A percentile compares a stretch with the other conserved stretches of the same genome.
phyloP scores from a whole-genome alignment of 2,329 filamentous ascomycete species.

The Paraphoma chrysanthemicola region DNA sequence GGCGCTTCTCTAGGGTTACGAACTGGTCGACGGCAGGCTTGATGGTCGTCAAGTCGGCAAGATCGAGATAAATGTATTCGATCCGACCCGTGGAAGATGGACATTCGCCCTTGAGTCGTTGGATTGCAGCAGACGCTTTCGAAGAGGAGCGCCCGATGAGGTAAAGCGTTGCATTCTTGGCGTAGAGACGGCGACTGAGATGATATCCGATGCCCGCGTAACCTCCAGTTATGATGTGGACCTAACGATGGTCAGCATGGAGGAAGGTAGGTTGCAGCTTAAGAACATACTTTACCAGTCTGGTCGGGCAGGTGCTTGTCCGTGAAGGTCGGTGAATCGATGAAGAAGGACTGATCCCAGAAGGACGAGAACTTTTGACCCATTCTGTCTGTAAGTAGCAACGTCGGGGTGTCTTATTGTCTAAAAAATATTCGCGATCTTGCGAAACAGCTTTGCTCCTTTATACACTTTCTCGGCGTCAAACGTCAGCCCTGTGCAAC shows the following conservation, averaged over 20 bases:
- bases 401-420: too few relatives aligned
- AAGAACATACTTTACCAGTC: conserved; percentile 34
- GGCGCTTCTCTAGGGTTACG: conserved; percentile 39
- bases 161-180: conserved; percentile 60
- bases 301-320: conserved; percentile 53
- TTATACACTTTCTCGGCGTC: not conserved
- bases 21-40: conserved; percentile 44
- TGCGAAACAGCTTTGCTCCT: not conserved
- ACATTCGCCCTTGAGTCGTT: conserved; percentile 3
- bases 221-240: conserved; percentile 61
- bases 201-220: conserved; percentile 58
- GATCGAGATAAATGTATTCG: conserved; percentile 33
- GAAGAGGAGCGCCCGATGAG: conserved; percentile 55
- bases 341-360: conserved; percentile 20
- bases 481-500: not conserved
- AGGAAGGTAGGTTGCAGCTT: not conserved
- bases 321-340: conserved; percentile 49
- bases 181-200: conserved; percentile 61
- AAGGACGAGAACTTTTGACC: conserved; percentile 2
- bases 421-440: too few relatives aligned
- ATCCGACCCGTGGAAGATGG: not conserved
- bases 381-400: not conserved
- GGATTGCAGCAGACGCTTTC: conserved; percentile 47
- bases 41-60: conserved; percentile 49
- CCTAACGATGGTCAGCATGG: conserved; percentile 28